These are phyloP conservation scores for Spiromastix sp. DNA, from an alignment of 2,329 filamentous ascomycete genomes.

Conservation along the genomic window DNA sequence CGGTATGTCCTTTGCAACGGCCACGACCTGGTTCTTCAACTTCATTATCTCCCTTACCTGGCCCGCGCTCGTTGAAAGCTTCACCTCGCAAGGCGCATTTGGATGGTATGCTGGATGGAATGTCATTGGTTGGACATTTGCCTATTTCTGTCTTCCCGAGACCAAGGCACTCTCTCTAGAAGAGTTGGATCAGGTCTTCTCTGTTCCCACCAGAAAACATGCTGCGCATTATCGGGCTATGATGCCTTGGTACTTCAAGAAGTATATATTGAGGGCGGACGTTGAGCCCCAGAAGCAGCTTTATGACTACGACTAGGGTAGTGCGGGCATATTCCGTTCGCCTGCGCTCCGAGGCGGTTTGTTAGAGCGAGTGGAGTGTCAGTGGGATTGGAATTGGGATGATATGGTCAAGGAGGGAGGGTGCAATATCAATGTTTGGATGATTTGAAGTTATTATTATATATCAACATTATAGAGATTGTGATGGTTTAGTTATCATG, in stretches of 20 bases:
- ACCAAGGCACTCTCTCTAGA: constrained; percentile 24
- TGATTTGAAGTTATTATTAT: too few species aligned
- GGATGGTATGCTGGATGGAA: constrained; percentile 41
- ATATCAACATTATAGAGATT: too few species aligned
- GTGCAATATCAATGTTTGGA: too few species aligned
- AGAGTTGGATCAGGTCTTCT: constrained; percentile 35
- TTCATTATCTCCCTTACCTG: constrained; percentile 35
- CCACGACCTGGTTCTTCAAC: constrained; percentile 42
- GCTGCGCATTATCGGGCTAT: constrained; percentile 19
- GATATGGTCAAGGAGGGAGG: too few species aligned
- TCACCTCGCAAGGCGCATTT: constrained; percentile 36
- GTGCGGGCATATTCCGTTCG: too few species aligned
- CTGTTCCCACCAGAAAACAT: constrained; percentile 29
- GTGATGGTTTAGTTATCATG: too few species aligned
- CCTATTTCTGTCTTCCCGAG: constrained; percentile 35
- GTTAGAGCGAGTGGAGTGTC: too few species aligned
- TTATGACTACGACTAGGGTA: constrained; percentile 17
- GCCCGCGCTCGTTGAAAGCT: constrained; percentile 32
- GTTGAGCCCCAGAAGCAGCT: constrained; percentile 19
- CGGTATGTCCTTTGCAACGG: constrained; percentile 32
- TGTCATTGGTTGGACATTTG: constrained; percentile 33
- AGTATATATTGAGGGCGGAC: constrained; percentile 17
- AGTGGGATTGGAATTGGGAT: too few species aligned
- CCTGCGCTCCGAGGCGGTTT: too few species aligned
- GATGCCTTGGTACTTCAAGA: constrained; percentile 21